These are phyloP conservation scores for Periglandula ipomoeae DNA, from an alignment of 2,329 filamentous ascomycete species.

Conservation along the genomic window DNA sequence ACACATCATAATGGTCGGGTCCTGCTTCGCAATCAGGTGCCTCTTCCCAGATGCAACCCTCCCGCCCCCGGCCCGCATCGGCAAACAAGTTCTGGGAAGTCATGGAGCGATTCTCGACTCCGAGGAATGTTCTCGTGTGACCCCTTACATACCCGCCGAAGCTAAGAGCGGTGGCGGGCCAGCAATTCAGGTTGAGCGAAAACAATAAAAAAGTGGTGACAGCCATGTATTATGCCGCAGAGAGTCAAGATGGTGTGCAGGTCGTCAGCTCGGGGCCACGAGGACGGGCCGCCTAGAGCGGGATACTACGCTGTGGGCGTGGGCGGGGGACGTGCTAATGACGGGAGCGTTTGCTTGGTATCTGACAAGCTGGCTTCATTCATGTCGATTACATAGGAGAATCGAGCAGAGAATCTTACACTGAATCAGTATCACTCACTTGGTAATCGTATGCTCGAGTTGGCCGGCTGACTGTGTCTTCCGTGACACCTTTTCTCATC, in stretches of 20 bases:
- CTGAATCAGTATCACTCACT: not conserved
- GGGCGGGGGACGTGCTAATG: no score
- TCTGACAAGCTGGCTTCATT: no score
- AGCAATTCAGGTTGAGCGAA: no score
- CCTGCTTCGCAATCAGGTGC: not conserved
- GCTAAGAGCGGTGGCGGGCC: not conserved
- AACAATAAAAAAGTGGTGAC: not conserved
- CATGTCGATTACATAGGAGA: no score
- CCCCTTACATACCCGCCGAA: not conserved
- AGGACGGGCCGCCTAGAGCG: slow-evolving; percentile 3
- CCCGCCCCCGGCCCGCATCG: not conserved
- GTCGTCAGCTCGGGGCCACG: slow-evolving; percentile 6
- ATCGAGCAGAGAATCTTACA: no score
- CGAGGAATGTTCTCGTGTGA: not conserved
- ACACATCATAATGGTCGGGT: not conserved
- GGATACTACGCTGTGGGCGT: slow-evolving; percentile 1
- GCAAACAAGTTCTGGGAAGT: not conserved
- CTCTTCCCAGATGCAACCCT: no score
- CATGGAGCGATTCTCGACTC: not conserved
- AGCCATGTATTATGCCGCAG: not conserved
- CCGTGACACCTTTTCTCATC: no score
- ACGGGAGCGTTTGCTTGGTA: no score
- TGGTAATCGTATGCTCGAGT: not conserved
- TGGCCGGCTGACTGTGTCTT: no score
- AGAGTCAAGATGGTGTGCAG: not conserved